phyloP scores from a whole-genome alignment of 495 filamentous ascomycete species.

The Hyphodiscus hymeniophilus region DNA sequence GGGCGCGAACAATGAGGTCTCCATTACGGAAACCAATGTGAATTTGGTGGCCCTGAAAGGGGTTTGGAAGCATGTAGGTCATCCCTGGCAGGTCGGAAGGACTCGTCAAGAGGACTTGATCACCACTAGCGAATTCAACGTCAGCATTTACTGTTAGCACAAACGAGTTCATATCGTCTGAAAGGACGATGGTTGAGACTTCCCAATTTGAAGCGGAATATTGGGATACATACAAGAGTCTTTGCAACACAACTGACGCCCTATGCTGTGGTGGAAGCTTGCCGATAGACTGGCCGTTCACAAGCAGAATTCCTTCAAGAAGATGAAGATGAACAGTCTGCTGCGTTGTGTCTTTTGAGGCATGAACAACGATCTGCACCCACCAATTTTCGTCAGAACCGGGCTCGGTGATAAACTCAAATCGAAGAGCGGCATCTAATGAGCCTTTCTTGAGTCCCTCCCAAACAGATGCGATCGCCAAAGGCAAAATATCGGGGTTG shows the following conservation, averaged over 20 bases:
- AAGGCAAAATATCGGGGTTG: not conserved
- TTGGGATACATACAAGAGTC: no score
- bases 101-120: constrained; percentile 34
- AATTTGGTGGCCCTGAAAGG: constrained; percentile 28
- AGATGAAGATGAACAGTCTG: constrained; percentile 32
- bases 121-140: no score
- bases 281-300: constrained; percentile 39
- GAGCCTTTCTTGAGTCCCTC: not conserved
- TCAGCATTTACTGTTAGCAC: no score
- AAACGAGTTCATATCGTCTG: no score
- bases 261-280: constrained; percentile 37
- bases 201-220: no score
- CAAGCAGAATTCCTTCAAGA: constrained; percentile 38
- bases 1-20: constrained; percentile 31
- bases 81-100: constrained; percentile 39
- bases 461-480: not conserved
- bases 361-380: constrained; percentile 1
- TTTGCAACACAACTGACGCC: constrained; percentile 27
- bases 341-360: not conserved
- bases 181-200: no score
- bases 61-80: constrained; percentile 31
- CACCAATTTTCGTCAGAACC: constrained; percentile 2
- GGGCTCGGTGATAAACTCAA: constrained; percentile 22
- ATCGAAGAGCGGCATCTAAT: no score
- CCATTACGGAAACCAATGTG: constrained; percentile 41